phyloP scores from a whole-genome alignment of 1,139 yeast genomes.

The Protomyces inouyei region DNA sequence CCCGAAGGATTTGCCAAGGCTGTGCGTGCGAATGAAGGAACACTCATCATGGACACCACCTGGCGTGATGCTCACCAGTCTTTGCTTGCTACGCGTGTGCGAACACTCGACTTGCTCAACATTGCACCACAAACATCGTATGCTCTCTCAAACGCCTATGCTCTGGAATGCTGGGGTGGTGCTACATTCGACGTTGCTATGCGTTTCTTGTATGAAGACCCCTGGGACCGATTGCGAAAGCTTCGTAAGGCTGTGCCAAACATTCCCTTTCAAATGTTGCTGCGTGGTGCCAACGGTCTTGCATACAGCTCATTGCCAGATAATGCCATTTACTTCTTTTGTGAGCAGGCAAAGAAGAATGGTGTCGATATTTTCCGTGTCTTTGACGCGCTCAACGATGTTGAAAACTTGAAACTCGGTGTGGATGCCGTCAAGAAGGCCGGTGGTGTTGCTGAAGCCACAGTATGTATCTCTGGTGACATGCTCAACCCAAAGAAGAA shows the following conservation, averaged over 20 bases:
- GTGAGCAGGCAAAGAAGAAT: conserved; percentile 83
- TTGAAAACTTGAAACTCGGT: conserved; percentile 95
- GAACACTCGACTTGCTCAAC: conserved; percentile 84
- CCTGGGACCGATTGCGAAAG: conserved; percentile 92
- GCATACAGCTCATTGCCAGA: conserved; percentile 97
- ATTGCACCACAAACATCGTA: conserved; percentile 93
- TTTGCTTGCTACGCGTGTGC: conserved; percentile 91
- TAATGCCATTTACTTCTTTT: conserved; percentile 96
- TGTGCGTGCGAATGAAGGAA: conserved; percentile 78
- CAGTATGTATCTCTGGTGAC: conserved; percentile 98
- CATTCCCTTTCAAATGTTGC: conserved; percentile 97
- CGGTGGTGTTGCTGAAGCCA: conserved; percentile 98
- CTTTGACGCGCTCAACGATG: conserved; percentile 92
- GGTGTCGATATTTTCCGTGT: conserved; percentile 98
- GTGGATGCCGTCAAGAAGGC: conserved; percentile 96
- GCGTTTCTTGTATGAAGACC: conserved; percentile 98
- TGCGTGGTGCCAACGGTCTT: conserved; percentile 99
- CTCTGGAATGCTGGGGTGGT: conserved; percentile 99
- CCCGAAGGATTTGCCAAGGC: conserved; percentile 84
- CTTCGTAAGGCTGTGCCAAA: conserved; percentile 89
- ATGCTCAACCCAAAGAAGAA: conserved; percentile 93
- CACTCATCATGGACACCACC: conserved; percentile 93
- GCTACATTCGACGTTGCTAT: conserved; percentile 98
- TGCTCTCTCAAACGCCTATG: conserved; percentile 85
- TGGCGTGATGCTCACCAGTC: conserved; percentile 99